These are phyloP conservation scores for Rhodofomes roseus DNA, from an alignment of 1,284 basidiomycete species.

Conservation along the genomic window DNA sequence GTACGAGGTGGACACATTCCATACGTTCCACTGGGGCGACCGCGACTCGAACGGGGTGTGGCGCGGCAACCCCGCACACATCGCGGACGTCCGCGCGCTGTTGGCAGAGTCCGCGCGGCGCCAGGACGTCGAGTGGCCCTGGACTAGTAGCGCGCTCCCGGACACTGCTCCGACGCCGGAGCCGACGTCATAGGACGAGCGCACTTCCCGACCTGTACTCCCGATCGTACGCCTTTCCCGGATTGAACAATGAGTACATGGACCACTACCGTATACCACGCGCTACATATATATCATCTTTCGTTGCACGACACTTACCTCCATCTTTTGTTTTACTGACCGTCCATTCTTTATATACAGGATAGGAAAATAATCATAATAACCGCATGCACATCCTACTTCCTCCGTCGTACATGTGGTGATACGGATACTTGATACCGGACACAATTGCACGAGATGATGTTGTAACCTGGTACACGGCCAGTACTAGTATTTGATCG, in stretches of 20 bases:
- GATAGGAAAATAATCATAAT: no score
- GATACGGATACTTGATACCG: no score
- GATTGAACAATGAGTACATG: background rate
- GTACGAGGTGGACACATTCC: constrained; percentile 47
- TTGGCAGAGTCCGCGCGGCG: constrained; percentile 35
- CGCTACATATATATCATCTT: background rate
- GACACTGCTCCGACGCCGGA: background rate
- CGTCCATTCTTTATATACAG: no score
- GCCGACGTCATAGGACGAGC: background rate
- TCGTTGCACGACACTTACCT: background rate
- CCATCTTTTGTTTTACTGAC: background rate
- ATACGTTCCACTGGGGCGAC: constrained; percentile 47
- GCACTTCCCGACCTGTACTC: no score
- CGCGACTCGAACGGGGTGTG: constrained; percentile 32
- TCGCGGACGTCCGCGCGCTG: constrained; percentile 34
- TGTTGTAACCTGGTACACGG: no score
- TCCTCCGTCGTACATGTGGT: no score
- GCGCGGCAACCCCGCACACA: constrained; percentile 32
- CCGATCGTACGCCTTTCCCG: no score
- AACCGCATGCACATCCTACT: no score
- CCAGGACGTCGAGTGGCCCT: constrained; percentile 20
- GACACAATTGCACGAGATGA: no score
- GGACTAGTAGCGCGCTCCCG: background rate
- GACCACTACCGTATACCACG: background rate
- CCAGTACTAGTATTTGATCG: no score